Base-by-base conservation (phyloP, 73 alveolate species). In the Diophrys sp. region DNA sequence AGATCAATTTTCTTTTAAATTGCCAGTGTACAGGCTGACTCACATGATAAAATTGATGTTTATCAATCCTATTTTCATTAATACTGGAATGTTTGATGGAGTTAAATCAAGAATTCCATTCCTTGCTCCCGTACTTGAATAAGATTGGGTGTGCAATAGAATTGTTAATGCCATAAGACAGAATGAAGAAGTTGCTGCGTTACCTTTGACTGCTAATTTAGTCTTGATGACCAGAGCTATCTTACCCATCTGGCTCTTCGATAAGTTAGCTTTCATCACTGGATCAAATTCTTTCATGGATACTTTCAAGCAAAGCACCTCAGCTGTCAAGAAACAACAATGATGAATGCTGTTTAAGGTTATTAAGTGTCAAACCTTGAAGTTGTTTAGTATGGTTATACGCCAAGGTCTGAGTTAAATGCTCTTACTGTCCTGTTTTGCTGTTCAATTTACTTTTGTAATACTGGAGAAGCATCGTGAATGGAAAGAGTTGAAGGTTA, bases 71-170 rank as follows among this genome's bases (percentile, higher is more conserved):
- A 88, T 70, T 74, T 90, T 74, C 81, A 93, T 93, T 53, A 87
- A 93, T 62, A 93, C 98, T 34, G 98, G 96, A 27, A 93, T 93
- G 98, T 93, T 93, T 68, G 92, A 90, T 27, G 98, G 98, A 82
- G 96, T 74, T 0, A 90, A 87, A 77, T 26, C 88, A 1, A 85
- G 67, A 25, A 87, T 77, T 33, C 85, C 78, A 44, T 73, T 74
- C 31, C 80, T 92, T 0, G 54, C 91, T 54, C 94, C 94, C 0
- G 75, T 90, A 73, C 80, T 93, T 31, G 87, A 92, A 24, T 89
- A 86, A 68, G 83, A 91, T 2, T 93, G 81, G 71, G 95, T 87
- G 23, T 71, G 87, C 0, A 29, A 67, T 18, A 87, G 96, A 83
- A 93, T 93, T 30, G 84, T 93, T 18, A 56, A 71, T 29, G 98